Conservation (phyloP, 352 stramenopile genomes). For the Pythium insidiosum region DNA sequence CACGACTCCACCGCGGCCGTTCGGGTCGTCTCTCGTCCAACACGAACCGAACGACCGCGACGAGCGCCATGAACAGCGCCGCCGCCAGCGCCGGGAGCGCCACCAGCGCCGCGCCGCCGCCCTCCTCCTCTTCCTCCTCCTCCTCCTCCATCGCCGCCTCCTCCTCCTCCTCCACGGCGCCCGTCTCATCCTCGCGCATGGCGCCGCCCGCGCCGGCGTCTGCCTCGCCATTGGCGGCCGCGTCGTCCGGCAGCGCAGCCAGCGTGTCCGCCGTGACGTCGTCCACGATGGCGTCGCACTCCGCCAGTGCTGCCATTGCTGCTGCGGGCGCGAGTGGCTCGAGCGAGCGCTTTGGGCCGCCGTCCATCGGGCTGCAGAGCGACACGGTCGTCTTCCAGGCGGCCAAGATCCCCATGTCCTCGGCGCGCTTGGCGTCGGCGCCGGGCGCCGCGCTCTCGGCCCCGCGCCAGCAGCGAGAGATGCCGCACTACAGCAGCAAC, state of each 20-base stretch:
- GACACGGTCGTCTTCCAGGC: slow-evolving; percentile 61
- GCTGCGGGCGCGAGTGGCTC: too few species aligned
- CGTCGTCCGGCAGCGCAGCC: background rate
- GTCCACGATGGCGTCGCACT: too few species aligned
- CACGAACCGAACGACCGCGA: background rate
- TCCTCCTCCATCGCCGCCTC: background rate
- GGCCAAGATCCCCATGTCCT: slow-evolving; percentile 33
- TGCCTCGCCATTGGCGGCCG: background rate
- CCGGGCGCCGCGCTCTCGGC: slow-evolving; percentile 5
- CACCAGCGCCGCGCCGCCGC: background rate
- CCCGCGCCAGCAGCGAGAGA: background rate
- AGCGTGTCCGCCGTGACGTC: too few species aligned
- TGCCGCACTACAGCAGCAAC: background rate
- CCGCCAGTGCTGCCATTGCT: too few species aligned
- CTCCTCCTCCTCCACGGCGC: background rate
- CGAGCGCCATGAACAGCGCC: background rate
- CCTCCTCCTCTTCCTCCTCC: too few species aligned
- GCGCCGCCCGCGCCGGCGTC: background rate
- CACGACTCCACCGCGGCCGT: too few species aligned
- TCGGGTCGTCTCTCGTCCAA: too few species aligned
- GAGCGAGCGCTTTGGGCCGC: slow-evolving; percentile 12
- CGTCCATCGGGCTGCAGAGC: slow-evolving; percentile 31
- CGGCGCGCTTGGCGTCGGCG: slow-evolving; percentile 16
- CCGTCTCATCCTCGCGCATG: background rate
- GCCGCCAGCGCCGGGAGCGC: too few species aligned